A percentile compares a stretch with the other conserved stretches of the same genome.
Conservation (phyloP, 305 asterid species). For the Fraxinus floribunda region DNA sequence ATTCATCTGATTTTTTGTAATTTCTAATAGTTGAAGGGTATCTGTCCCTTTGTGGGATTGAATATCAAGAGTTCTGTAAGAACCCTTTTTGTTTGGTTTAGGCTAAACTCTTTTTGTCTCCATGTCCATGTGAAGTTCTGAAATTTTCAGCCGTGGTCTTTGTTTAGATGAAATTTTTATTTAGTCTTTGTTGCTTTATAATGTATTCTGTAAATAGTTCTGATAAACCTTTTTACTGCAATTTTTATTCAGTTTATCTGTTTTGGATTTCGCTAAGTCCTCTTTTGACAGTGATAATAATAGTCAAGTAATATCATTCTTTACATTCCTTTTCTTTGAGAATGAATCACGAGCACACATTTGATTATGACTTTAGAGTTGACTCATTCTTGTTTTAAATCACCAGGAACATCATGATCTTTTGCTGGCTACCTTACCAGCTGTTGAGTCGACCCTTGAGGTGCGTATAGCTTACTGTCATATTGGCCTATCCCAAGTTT, state of each 20-base stretch:
- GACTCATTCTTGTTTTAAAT: constrained; percentile 29
- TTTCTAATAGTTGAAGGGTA: not conserved
- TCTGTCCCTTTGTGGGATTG: not conserved
- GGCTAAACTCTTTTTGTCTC: not conserved
- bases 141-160: constrained; percentile 14
- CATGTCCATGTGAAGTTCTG: not conserved
- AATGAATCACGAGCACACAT: not conserved
- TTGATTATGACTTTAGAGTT: constrained; percentile 7
- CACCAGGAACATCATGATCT: constrained; percentile 96
- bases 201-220: constrained; percentile 13
- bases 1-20: not conserved
- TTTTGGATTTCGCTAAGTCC: constrained; percentile 8
- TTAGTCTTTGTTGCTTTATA: constrained; percentile 11
- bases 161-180: constrained; percentile 20
- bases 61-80: not conserved
- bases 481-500: constrained; percentile 27
- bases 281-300: constrained; percentile 23
- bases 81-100: not conserved
- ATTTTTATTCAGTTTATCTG: constrained; percentile 13
- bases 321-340: constrained; percentile 22
- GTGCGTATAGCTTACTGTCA: constrained; percentile 47
- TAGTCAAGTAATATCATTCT: constrained; percentile 13
- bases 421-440: constrained; percentile 76
- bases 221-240: constrained; percentile 14
- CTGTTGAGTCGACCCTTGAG: constrained; percentile 85